A percentile compares a stretch with the other conserved stretches of the same genome.
phyloP scores from a whole-genome alignment of 2,329 filamentous ascomycete species.

The Ophiocordyceps sinensis region DNA sequence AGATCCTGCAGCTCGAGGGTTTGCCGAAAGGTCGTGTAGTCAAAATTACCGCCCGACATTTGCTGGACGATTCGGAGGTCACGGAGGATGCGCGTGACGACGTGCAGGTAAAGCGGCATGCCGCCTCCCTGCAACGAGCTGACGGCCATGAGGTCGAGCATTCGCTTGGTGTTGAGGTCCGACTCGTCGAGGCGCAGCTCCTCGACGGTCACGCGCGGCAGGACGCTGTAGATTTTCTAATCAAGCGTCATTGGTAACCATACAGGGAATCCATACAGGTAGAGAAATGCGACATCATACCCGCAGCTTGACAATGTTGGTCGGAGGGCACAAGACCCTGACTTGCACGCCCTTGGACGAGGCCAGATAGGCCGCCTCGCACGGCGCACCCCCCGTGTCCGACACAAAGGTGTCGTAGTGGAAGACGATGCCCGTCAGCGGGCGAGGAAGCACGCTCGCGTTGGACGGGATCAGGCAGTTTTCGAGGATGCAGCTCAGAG shows the following conservation, averaged over 20 bases:
- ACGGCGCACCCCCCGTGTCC: conserved; percentile 31
- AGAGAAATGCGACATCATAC: too few species aligned
- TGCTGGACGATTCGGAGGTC: conserved; percentile 37
- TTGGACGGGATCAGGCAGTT: conserved; percentile 35
- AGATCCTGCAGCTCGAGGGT: conserved; percentile 21
- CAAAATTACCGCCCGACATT: conserved; percentile 20
- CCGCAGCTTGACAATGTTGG: conserved; percentile 29
- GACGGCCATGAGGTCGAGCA: conserved; percentile 47
- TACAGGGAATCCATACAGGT: too few species aligned
- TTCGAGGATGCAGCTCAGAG: conserved; percentile 39
- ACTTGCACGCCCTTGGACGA: conserved; percentile 28
- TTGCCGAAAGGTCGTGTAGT: conserved; percentile 33
- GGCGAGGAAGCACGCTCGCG: conserved; percentile 30
- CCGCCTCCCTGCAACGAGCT: conserved; percentile 15
- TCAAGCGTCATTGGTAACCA: too few species aligned
- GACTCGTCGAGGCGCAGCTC: conserved; percentile 34
- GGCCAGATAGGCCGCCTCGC: conserved; percentile 44
- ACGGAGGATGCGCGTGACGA: conserved; percentile 39
- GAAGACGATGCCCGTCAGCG: conserved; percentile 47
- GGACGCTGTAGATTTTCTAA: conserved; percentile 23
- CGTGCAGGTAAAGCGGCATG: conserved; percentile 43
- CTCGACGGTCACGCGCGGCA: conserved; percentile 31
- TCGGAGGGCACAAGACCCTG: conserved; percentile 38
- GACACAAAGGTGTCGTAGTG: conserved; percentile 46
- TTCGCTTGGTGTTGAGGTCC: conserved; percentile 40